Evolutionary conservation across 768 basidiomycete species (phyloP), one percentile per base, ranked within the genome.

Genomic region (Megacollybia marginata): DNA sequence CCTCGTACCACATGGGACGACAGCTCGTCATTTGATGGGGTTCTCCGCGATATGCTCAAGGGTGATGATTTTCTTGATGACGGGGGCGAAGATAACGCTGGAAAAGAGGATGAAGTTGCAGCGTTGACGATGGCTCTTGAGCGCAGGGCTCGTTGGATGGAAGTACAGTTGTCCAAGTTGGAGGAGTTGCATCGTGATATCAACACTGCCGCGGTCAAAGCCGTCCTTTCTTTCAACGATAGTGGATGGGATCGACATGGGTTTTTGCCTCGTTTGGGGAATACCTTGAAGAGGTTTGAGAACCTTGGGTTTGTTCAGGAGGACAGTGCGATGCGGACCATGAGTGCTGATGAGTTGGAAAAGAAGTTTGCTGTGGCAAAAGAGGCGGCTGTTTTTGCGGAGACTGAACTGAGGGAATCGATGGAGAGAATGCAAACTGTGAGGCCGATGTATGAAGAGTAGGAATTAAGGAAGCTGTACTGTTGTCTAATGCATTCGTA

Each of bases 131-230:
- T 85, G 45, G 89, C 88, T 8, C 76, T 93, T 42, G 89, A 91
- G 62, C 83, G 87, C 53, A 85, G 91, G n/a, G 91, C 90, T 13
- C 76, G 88, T 40, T 93, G 90, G 88, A 92, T 93, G 87, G 89
- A 92, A 65, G 86, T 90, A 18, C 90, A 92, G 63, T 66, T 93
- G 15, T 88, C 87, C 0, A 92, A 92, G 62, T 71, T 93, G 33
- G 90, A 93, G 64, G 90, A 90, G 59, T 72, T 92, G 33, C 90
- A 93, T 56, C 84, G 87, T 28, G 90, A 92, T 56, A 92, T 92
- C 67, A 93, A 92, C 64, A 88, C 80, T 2, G 90, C 90, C 6
- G 88, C 89, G 4, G 88, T 91, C 23, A 78, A 84, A 23, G 87
- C 88, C 7, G 83, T 91, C 18, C 73, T 92, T 20, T 78, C 84